Percentiles rank a stretch among this genome's conserved stretches.
These are phyloP conservation scores for Sclerotinia trifoliorum DNA, from an alignment of 2,329 filamentous ascomycete genomes.

Conservation along the genomic window DNA sequence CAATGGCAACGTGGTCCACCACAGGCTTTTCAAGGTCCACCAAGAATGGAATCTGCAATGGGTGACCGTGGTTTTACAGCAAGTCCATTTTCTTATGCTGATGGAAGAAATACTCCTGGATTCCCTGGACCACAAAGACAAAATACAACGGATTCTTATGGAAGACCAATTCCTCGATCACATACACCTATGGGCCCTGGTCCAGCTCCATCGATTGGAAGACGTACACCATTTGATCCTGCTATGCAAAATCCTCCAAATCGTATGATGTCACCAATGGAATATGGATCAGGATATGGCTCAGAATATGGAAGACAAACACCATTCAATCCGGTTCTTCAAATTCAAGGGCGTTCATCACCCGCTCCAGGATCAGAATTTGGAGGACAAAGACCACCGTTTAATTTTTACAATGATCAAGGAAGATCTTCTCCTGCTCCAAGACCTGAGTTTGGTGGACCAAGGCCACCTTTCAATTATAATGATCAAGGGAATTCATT, in stretches of 20 bases:
- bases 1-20: constrained; percentile 33
- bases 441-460: not conserved
- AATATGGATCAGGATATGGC: constrained; percentile 2
- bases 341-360: constrained; percentile 10
- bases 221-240: constrained; percentile 34
- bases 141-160: constrained; percentile 31
- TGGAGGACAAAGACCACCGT: not conserved
- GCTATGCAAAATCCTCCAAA: constrained; percentile 17
- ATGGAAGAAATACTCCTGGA: constrained; percentile 25
- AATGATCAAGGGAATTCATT: constrained; percentile 5
- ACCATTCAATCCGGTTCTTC: constrained; percentile 4
- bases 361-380: constrained; percentile 11
- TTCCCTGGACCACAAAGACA: constrained; percentile 18
- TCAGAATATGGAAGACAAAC: constrained; percentile 15
- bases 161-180: constrained; percentile 35
- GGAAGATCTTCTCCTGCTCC: constrained; percentile 8
- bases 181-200: constrained; percentile 33
- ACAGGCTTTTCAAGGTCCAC: constrained; percentile 23
- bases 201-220: constrained; percentile 34
- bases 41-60: constrained; percentile 37
- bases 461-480: constrained; percentile 4
- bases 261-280: constrained; percentile 5
- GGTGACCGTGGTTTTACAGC: constrained; percentile 36
- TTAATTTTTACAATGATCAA: not conserved
- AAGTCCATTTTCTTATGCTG: constrained; percentile 36